Conservation (phyloP, 1,284 basidiomycete genomes). For the Rhodofomes roseus region DNA sequence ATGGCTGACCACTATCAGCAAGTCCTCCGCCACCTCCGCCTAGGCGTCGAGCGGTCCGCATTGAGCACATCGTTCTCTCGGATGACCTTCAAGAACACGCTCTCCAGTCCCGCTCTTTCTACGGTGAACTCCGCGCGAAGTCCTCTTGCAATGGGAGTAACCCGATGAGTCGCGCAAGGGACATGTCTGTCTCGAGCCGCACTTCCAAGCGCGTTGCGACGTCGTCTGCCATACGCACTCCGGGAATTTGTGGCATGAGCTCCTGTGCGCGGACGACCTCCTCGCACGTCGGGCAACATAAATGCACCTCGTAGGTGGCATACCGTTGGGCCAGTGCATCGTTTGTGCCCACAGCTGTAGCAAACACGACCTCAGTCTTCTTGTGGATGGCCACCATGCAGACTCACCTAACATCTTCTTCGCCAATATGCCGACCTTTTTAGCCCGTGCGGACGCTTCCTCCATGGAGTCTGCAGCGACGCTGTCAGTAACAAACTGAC, state of each 20-base stretch:
- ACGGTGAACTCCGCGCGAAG: slow-evolving; percentile 65
- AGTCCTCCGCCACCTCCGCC: slow-evolving; percentile 22
- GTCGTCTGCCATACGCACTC: too few relatives aligned
- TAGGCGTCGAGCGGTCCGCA: slow-evolving; percentile 36
- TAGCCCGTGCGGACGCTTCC: slow-evolving; percentile 75
- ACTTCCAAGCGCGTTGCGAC: too few relatives aligned
- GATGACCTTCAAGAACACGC: slow-evolving; percentile 72
- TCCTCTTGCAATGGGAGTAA: too few relatives aligned
- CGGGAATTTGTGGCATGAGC: too few relatives aligned
- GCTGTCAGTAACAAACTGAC: neutral
- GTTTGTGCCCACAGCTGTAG: too few relatives aligned
- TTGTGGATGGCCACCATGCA: neutral
- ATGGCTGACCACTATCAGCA: slow-evolving; percentile 11
- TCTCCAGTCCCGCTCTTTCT: slow-evolving; percentile 66
- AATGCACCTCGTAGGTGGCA: too few relatives aligned
- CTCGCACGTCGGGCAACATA: too few relatives aligned
- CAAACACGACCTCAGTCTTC: neutral
- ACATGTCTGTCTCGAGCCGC: too few relatives aligned
- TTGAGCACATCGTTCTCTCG: slow-evolving; percentile 59
- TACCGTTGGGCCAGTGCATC: too few relatives aligned
- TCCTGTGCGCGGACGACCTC: too few relatives aligned
- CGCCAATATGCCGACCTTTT: slow-evolving; percentile 70
- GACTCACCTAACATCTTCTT: slow-evolving; percentile 61
- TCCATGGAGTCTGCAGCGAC: slow-evolving; percentile 69
- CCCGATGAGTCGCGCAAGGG: too few relatives aligned